phyloP scores from a whole-genome alignment of 2,329 filamentous ascomycete genomes.

The Chaetothyriales sp. region DNA sequence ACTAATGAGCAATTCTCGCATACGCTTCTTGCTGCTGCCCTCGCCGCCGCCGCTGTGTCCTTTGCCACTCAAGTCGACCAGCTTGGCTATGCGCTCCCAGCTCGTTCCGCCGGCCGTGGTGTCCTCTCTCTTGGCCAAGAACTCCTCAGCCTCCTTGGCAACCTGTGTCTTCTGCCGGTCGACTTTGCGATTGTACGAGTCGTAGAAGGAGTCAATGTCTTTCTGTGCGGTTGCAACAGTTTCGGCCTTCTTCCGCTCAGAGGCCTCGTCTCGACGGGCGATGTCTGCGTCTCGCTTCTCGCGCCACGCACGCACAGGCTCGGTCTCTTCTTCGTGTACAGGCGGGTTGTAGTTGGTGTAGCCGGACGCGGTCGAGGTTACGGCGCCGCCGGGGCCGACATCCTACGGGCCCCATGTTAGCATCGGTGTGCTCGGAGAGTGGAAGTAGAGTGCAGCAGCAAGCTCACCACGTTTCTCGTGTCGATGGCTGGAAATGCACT shows the following conservation, averaged over 20 bases:
- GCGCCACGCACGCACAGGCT: slow-evolving; percentile 60
- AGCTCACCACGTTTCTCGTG: slow-evolving; percentile 54
- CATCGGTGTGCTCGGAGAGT: background rate
- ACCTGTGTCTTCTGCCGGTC: slow-evolving; percentile 87
- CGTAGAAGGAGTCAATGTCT: slow-evolving; percentile 98
- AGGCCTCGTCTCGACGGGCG: slow-evolving; percentile 71
- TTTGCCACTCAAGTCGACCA: slow-evolving; percentile 96
- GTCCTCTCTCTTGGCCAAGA: slow-evolving; percentile 76
- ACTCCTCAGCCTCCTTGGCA: slow-evolving; percentile 82
- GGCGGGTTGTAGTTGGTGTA: slow-evolving; percentile 41
- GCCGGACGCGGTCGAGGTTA: slow-evolving; percentile 52
- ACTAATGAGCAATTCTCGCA: slow-evolving; percentile 76
- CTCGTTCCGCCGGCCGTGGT: slow-evolving; percentile 88
- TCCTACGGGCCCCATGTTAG: slow-evolving; percentile 34
- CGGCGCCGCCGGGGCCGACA: slow-evolving; percentile 61
- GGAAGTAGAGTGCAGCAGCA: background rate
- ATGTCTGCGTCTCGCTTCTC: slow-evolving; percentile 74
- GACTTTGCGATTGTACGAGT: slow-evolving; percentile 97
- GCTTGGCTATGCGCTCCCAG: slow-evolving; percentile 95
- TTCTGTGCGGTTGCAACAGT: slow-evolving; percentile 80
- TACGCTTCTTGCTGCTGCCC: slow-evolving; percentile 89
- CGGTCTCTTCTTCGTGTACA: slow-evolving; percentile 49
- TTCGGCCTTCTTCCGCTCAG: slow-evolving; percentile 66
- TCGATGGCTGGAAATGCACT: slow-evolving; percentile 81
- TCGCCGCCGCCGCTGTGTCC: slow-evolving; percentile 66